These are phyloP conservation scores for Botryosphaeria dothidea DNA, from an alignment of 2,329 filamentous ascomycete species.

Conservation along the genomic window DNA sequence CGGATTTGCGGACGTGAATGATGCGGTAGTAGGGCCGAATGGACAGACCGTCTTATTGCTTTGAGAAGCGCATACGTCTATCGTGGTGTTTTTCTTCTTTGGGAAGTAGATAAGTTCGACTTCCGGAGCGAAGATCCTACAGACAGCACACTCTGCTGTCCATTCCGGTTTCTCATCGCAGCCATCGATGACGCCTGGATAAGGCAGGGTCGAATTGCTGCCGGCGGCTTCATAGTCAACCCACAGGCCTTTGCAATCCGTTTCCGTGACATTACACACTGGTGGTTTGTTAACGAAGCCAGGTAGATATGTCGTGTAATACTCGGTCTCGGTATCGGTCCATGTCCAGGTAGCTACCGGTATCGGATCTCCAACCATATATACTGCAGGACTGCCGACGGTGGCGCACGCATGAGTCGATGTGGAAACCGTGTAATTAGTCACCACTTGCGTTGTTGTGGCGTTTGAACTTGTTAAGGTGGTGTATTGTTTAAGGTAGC, in stretches of 20 bases:
- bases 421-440: constrained; percentile 2
- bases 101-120: constrained; percentile 11
- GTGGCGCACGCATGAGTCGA: not conserved
- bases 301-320: not conserved
- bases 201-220: not conserved
- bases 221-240: not conserved
- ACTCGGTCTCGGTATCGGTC: not conserved
- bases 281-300: not conserved
- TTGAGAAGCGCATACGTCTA: not conserved
- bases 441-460: not conserved
- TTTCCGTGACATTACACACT: not conserved
- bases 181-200: not conserved
- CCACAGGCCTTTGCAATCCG: not conserved
- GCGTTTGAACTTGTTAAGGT: not conserved
- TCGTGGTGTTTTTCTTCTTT: not conserved
- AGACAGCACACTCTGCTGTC: not conserved
- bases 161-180: not conserved
- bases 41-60: constrained; percentile 1
- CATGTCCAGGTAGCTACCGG: not conserved
- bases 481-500: not conserved
- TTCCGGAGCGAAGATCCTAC: not conserved
- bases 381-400: not conserved
- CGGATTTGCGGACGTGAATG: not conserved
- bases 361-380: constrained; percentile 1
- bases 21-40: constrained; percentile 1